These are phyloP conservation scores for Aureobasidium melanogenum DNA, from an alignment of 2,329 filamentous ascomycete species.

Conservation along the genomic window DNA sequence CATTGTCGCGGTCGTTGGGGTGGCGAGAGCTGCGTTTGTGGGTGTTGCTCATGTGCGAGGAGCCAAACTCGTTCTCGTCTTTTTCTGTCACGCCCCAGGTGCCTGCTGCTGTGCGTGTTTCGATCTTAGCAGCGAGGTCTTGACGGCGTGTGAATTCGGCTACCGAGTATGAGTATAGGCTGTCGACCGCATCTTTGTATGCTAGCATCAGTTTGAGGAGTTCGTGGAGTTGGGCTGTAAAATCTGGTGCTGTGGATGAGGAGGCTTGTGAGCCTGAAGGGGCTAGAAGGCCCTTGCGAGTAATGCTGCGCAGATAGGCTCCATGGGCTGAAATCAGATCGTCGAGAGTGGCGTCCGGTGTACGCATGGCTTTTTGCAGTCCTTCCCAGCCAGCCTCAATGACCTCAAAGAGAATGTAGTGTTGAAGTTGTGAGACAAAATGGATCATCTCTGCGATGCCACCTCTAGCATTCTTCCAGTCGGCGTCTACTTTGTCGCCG, in stretches of 20 bases:
- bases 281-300: constrained; percentile 79
- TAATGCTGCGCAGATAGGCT: constrained; percentile 85
- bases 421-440: constrained; percentile 92
- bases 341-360: constrained; percentile 80
- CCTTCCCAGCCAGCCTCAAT: constrained; percentile 95
- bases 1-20: constrained; percentile 21
- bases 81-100: constrained; percentile 55
- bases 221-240: constrained; percentile 85
- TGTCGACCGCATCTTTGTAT: constrained; percentile 89
- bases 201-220: constrained; percentile 87
- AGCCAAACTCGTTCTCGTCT: constrained; percentile 31
- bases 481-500: constrained; percentile 46
- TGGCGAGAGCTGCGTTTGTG: constrained; percentile 9
- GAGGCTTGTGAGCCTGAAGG: constrained; percentile 26
- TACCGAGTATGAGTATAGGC: constrained; percentile 88
- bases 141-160: constrained; percentile 91
- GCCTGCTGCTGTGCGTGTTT: constrained; percentile 55
- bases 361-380: constrained; percentile 67
- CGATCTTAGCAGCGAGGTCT: constrained; percentile 66
- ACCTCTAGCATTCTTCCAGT: constrained; percentile 82
- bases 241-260: constrained; percentile 37
- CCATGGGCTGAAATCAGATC: constrained; percentile 90
- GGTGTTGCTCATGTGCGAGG: not conserved
- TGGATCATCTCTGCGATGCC: constrained; percentile 96
- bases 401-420: constrained; percentile 97